Conservation (phyloP, 192 early-diverging fungal genomes). For the Podila epigama region DNA sequence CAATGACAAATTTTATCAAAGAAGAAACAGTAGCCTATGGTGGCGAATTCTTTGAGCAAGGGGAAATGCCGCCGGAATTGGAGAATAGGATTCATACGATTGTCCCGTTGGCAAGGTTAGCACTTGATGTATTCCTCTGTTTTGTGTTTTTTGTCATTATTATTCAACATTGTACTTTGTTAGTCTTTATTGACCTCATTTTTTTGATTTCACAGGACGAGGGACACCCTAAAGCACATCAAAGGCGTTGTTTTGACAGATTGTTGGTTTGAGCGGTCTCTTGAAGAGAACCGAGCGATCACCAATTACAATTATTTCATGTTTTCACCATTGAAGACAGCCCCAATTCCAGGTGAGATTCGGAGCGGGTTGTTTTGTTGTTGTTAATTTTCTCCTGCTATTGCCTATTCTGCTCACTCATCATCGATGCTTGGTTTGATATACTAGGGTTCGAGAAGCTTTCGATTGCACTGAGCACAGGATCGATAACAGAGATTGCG, state of each 20-base stretch:
- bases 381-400: not conserved
- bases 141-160: not conserved
- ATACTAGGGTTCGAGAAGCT: constrained; percentile 21
- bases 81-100: constrained; percentile 17
- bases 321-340: constrained; percentile 14
- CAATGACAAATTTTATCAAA: not conserved
- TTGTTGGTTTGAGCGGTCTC: constrained; percentile 34
- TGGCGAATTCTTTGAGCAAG: constrained; percentile 14
- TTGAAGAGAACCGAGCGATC: constrained; percentile 15
- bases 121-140: not conserved
- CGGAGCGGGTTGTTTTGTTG: not conserved
- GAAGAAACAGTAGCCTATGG: constrained; percentile 12
- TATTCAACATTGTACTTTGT: too few relatives aligned
- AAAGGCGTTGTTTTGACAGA: constrained; percentile 19
- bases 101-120: constrained; percentile 30
- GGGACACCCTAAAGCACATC: not conserved
- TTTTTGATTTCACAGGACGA: not conserved
- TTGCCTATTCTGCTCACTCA: not conserved
- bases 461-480: constrained; percentile 2
- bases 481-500: constrained; percentile 7
- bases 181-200: too few relatives aligned
- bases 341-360: constrained; percentile 26
- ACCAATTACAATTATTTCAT: constrained; percentile 19
- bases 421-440: not conserved
- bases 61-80: constrained; percentile 3